These are phyloP conservation scores for Alloteropsis semialata DNA, from an alignment of 176 grass and related monocot species.

Conservation along the genomic window DNA sequence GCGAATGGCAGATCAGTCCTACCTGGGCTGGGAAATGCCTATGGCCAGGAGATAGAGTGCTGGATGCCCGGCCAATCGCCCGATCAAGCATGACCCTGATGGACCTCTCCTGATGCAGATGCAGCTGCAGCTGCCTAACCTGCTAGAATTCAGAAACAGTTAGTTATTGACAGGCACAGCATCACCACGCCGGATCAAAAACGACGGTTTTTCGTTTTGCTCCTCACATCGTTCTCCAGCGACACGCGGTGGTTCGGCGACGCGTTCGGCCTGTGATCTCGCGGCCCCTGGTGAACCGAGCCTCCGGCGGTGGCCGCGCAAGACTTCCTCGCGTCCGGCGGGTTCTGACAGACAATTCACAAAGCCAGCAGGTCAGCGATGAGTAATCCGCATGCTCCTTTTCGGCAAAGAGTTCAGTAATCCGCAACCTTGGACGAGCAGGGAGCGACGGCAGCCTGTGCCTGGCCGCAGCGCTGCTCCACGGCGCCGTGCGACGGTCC, in stretches of 20 bases:
- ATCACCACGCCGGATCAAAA: background rate
- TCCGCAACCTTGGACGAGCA: background rate
- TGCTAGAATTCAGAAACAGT: constrained; percentile 34
- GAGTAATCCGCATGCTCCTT: background rate
- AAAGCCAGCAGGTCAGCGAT: background rate
- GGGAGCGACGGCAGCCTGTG: constrained; percentile 1
- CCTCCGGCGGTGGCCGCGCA: background rate
- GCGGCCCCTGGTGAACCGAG: constrained; percentile 13
- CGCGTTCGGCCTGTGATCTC: constrained; percentile 39
- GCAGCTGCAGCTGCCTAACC: constrained; percentile 79
- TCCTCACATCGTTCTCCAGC: constrained; percentile 89
- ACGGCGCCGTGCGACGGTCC: constrained; percentile 15
- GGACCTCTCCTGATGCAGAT: constrained; percentile 90
- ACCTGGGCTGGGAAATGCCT: constrained; percentile 84
- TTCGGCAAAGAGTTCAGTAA: background rate
- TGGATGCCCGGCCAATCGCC: constrained; percentile 86
- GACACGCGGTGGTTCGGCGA: constrained; percentile 74
- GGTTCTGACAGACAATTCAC: constrained; percentile 30
- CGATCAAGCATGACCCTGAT: constrained; percentile 75
- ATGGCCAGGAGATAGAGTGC: constrained; percentile 84
- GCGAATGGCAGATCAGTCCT: background rate
- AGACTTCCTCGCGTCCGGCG: constrained; percentile 33
- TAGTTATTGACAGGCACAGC: background rate
- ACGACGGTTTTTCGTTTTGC: background rate
- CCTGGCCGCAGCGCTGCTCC: constrained; percentile 12